phyloP scores from a whole-genome alignment of 2,329 filamentous ascomycete species.

The Elsinoe australis region DNA sequence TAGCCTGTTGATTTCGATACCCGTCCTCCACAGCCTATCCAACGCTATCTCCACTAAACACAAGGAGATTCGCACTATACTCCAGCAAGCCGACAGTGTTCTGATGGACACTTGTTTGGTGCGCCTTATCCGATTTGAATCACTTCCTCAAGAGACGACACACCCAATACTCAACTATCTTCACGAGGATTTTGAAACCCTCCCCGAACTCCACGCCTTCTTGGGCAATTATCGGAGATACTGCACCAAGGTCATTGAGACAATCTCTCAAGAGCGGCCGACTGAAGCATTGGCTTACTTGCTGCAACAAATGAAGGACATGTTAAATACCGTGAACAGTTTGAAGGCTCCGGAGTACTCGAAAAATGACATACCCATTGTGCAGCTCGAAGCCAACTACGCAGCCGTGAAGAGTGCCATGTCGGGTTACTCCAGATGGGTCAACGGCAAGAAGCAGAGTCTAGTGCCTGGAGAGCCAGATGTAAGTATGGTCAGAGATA shows the following conservation, averaged over 20 bases:
- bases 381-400: conserved; percentile 81
- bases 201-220: conserved; percentile 90
- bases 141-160: conserved; percentile 69
- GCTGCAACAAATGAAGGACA: conserved; percentile 65
- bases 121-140: conserved; percentile 80
- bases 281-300: conserved; percentile 83
- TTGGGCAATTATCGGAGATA: conserved; percentile 92
- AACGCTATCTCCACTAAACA: conserved; percentile 65
- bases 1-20: conserved; percentile 88
- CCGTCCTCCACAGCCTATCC: conserved; percentile 83
- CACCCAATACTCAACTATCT: conserved; percentile 76
- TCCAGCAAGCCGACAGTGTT: conserved; percentile 57
- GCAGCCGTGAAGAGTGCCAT: conserved; percentile 81
- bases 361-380: conserved; percentile 62
- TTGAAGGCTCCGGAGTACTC: conserved; percentile 40
- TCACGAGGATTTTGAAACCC: conserved; percentile 87
- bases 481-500: no score
- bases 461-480: conserved; percentile 46
- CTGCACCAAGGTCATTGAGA: conserved; percentile 78
- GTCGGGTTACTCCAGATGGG: conserved; percentile 83
- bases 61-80: conserved; percentile 59
- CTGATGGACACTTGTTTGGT: conserved; percentile 77
- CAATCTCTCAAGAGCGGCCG: conserved; percentile 71
- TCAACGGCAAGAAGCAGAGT: conserved; percentile 34
- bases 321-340: conserved; percentile 52